Base-by-base conservation (phyloP, 768 basidiomycete species). In the Clathrus columnatus region DNA sequence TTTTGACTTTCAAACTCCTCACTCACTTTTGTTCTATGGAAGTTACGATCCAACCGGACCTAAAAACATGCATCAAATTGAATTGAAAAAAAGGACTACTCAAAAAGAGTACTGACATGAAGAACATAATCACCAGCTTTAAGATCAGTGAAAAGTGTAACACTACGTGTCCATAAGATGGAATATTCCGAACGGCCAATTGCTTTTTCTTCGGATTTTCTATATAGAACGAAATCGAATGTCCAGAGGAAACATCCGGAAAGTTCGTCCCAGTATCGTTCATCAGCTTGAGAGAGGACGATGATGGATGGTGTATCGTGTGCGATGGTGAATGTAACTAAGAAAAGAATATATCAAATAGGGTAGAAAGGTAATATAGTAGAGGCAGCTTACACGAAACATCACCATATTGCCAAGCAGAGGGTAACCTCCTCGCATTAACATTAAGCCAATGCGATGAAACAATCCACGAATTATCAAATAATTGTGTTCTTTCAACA, bases 321-420 rank as follows among this genome's bases (percentile, higher is more conserved):
- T 2, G 73, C 65, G 17, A 80, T 60, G 2, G 71, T 66, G 60
- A 81, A 74, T 0, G 73, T 75, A 62, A 76, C 79, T 81, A 50
- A 29, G 51, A 68, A 51, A 58, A 24, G 23, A 36, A 10, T 36
- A 21, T 26, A n/a, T 2, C 48, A 50, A 10, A 49, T 28, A 17
- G 26, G 52, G 18, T 26, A 28, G 44, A 23, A 29, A n/a, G 24
- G 27, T n/a, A 43, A 45, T 23, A 36, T 17, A 27, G 21, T 68
- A 18, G 8, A 17, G n/a, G 29, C 5, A 16, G 57, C 78, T 42
- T 57, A 80, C 79, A 81, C 8, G 77, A 74, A 7, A 82, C 70
- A 57, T 82, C 79, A 16, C 79, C 79, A 49, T 70, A 78, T 3
- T 72, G 71, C 77, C 78, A 81, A 0, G 78, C 77, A 32, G 73